These are phyloP conservation scores for Phytophthora hibernalis DNA, from an alignment of 352 stramenopile species.

Conservation along the genomic window DNA sequence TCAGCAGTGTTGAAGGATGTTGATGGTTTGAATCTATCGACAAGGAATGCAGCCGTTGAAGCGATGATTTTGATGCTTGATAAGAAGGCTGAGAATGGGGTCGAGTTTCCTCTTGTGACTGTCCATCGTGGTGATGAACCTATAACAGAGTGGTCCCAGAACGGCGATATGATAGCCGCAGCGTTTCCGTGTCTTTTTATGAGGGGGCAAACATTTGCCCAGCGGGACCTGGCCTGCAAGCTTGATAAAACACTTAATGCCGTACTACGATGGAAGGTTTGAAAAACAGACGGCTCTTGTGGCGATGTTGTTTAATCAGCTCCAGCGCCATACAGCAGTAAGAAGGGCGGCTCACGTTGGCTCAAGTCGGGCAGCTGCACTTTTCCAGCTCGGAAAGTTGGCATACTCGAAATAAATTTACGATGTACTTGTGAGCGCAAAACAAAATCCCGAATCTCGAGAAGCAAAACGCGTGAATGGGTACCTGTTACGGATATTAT, in stretches of 20 bases:
- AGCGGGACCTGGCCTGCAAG: neutral
- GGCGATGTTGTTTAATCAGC: slow-evolving; percentile 8
- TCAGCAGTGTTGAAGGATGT: neutral
- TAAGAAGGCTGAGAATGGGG: neutral
- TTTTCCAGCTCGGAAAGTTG: neutral
- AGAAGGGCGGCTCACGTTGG: neutral
- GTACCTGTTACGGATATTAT: neutral
- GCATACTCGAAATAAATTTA: neutral
- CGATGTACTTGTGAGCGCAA: neutral
- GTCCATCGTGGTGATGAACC: neutral
- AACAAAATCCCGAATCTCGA: neutral
- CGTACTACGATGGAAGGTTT: slow-evolving; percentile 10
- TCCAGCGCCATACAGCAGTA: neutral
- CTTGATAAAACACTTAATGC: slow-evolving; percentile 8
- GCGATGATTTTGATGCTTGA: neutral
- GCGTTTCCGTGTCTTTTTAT: slow-evolving; percentile 14
- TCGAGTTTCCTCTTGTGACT: neutral
- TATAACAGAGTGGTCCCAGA: slow-evolving; percentile 9
- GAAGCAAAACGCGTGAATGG: slow-evolving; percentile 12
- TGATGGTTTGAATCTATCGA: neutral
- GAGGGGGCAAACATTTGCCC: neutral
- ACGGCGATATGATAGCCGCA: slow-evolving; percentile 11
- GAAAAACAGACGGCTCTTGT: neutral
- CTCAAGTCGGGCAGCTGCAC: neutral
- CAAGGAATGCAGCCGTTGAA: slow-evolving; percentile 2